phyloP scores from a whole-genome alignment of 2,329 filamentous ascomycete genomes.

The Cladosporium sp. region DNA sequence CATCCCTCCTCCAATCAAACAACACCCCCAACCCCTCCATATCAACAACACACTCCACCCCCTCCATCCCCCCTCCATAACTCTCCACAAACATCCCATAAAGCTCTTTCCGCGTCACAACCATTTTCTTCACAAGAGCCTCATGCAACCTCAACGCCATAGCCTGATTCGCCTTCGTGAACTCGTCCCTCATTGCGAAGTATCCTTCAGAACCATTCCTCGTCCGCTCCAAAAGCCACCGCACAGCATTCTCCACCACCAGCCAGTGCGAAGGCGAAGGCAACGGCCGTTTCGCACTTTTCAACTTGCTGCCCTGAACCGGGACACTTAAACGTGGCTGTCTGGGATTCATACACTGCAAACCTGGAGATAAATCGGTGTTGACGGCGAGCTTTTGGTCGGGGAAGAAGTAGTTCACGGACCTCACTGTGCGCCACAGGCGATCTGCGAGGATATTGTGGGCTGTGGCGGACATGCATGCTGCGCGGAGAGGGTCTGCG shows the following conservation, averaged over 20 bases:
- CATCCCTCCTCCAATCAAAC: neutral
- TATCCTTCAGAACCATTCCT: neutral
- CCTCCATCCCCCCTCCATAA: neutral
- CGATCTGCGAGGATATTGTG: neutral
- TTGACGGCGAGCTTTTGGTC: neutral
- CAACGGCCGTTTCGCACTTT: no score
- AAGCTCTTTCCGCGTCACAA: neutral
- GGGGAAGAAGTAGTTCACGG: neutral
- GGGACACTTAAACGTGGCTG: no score
- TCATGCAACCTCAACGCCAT: neutral
- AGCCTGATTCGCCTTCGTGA: neutral
- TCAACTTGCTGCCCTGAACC: no score
- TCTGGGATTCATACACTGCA: neutral
- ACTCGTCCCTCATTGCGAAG: neutral
- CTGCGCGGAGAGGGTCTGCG: neutral
- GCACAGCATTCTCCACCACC: neutral
- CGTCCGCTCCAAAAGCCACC: neutral
- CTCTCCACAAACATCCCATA: neutral
- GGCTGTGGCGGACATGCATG: neutral
- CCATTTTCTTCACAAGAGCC: neutral
- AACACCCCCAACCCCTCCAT: neutral
- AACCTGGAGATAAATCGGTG: neutral
- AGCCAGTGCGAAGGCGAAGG: neutral
- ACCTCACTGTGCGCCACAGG: neutral
- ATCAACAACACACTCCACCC: neutral